Conservation (phyloP, 768 basidiomycete species). For the Agaricus subrufescens region DNA sequence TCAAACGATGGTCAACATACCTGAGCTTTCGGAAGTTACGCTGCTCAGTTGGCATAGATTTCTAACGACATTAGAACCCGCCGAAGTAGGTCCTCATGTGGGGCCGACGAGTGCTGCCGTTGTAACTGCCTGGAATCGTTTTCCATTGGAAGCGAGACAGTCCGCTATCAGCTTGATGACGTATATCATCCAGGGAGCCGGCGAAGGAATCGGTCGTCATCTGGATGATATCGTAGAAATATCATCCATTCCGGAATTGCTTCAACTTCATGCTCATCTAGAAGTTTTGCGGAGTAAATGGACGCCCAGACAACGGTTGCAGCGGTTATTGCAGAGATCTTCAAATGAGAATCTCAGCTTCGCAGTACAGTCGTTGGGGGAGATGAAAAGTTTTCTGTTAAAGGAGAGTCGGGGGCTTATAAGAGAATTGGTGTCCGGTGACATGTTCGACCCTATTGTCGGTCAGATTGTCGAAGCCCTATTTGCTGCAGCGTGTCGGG, state of each 20-base stretch:
- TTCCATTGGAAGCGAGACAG: constrained; percentile 47
- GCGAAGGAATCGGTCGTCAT: constrained; percentile 44
- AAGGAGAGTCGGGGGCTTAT: constrained; percentile 48
- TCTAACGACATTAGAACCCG: constrained; percentile 56
- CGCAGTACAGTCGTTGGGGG: constrained; percentile 64
- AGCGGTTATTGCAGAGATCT: constrained; percentile 67
- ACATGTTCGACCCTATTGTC: constrained; percentile 76
- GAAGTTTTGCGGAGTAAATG: constrained; percentile 40
- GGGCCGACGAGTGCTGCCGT: constrained; percentile 86
- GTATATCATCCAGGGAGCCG: constrained; percentile 65
- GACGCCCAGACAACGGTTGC: constrained; percentile 50
- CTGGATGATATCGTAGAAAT: constrained; percentile 82
- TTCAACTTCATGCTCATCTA: constrained; percentile 36
- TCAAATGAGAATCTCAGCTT: constrained; percentile 80
- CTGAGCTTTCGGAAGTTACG: constrained; percentile 73
- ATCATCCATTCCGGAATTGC: constrained; percentile 63
- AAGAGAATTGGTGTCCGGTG: constrained; percentile 67
- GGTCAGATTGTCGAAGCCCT: constrained; percentile 65
- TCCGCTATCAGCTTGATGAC: constrained; percentile 58
- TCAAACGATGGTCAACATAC: constrained; percentile 79
- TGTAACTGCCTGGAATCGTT: constrained; percentile 67
- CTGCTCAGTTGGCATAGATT: constrained; percentile 80
- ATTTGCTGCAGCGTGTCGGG: constrained; percentile 67
- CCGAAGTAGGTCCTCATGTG: constrained; percentile 78
- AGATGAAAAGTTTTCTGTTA: constrained; percentile 66